These are phyloP conservation scores for Rhododendron ferrugineum DNA, from an alignment of 148 eudicot species.

Conservation along the genomic window DNA sequence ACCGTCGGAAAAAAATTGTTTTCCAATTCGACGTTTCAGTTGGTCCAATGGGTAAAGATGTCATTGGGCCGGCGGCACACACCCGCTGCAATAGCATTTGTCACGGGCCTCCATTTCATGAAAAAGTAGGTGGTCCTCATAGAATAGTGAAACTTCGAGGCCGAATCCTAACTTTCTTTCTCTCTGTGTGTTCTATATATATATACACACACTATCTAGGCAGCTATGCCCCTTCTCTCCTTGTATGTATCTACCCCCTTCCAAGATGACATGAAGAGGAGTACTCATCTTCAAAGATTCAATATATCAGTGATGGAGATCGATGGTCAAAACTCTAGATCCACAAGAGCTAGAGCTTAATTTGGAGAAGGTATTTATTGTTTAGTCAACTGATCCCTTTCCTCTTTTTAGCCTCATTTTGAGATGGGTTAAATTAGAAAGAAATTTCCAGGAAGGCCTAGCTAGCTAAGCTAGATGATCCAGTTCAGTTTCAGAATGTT, in stretches of 20 bases:
- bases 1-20: too few relatives aligned
- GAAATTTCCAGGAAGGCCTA: not conserved
- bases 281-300: not conserved
- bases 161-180: not conserved
- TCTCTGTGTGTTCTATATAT: not conserved
- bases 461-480: too few relatives aligned
- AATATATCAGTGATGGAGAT: not conserved
- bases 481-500: not conserved
- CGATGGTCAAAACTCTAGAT: not conserved
- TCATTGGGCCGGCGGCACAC: not conserved
- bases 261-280: not conserved
- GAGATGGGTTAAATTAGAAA: not conserved
- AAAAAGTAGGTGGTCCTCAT: too few relatives aligned
- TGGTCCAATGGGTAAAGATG: not conserved
- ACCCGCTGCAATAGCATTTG: not conserved
- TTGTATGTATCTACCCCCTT: not conserved
- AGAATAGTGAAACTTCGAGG: not conserved
- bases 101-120: not conserved
- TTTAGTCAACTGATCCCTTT: not conserved
- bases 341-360: not conserved
- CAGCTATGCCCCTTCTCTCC: not conserved
- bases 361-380: not conserved
- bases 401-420: not conserved
- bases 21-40: not conserved
- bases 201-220: too few relatives aligned